Percentiles rank a stretch among this genome's conserved stretches.
Conservation (phyloP, 2,329 filamentous ascomycete species). For the Diaporthe ilicicola region DNA sequence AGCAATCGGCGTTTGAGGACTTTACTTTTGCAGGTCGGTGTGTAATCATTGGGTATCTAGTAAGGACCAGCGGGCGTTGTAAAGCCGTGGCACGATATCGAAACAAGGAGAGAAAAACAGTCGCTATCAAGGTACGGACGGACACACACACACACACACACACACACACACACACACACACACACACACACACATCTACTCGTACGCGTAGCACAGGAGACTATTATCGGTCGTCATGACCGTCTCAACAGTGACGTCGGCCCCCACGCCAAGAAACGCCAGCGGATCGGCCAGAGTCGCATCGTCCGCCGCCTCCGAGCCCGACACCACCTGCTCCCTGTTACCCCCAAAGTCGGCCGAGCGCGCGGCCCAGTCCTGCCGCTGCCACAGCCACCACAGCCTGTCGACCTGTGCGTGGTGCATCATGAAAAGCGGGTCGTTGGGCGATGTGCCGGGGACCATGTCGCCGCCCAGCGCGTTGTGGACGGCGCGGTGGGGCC, state of each 20-base stretch:
- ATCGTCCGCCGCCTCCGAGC: background rate
- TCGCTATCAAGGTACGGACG: background rate
- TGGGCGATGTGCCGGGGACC: slow-evolving; percentile 4
- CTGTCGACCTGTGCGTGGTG: slow-evolving; percentile 24
- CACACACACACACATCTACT: background rate
- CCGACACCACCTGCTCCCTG: background rate
- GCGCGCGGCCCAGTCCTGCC: background rate
- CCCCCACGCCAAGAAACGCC: background rate
- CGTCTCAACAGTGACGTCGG: background rate
- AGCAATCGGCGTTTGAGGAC: slow-evolving; percentile 14
- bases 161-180: background rate
- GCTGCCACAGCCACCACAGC: slow-evolving; percentile 23
- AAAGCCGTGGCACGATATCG: slow-evolving; percentile 11
- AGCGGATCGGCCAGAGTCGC: background rate
- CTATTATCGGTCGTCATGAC: slow-evolving; percentile 6
- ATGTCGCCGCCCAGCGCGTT: background rate
- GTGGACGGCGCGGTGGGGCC: background rate
- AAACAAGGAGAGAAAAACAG: background rate
- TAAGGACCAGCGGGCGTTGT: slow-evolving; percentile 7
- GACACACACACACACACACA: background rate
- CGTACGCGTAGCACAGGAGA: slow-evolving; percentile 1
- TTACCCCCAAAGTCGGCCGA: background rate
- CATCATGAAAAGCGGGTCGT: slow-evolving; percentile 22
- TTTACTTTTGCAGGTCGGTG: background rate
- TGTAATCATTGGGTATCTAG: slow-evolving; percentile 16